Evolutionary conservation across 2,329 filamentous ascomycete genomes (phyloP).

Genomic region (Pseudogymnoascus pannorum): DNA sequence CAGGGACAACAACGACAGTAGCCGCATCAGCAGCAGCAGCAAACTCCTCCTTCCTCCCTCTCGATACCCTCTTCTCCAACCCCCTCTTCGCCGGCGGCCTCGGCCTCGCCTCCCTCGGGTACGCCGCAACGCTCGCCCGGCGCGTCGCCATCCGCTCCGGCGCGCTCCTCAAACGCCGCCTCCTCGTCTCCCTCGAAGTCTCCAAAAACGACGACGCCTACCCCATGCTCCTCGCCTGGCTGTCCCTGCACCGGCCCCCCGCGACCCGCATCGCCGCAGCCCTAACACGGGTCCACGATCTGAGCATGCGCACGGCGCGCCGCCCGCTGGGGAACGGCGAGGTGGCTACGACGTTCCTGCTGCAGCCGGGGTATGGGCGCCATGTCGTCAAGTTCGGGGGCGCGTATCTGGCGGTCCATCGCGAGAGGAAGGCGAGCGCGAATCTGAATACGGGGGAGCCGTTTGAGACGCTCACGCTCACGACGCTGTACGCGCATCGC

Average conservation of each 20-base stretch:
- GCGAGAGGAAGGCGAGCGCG: constrained; percentile 77
- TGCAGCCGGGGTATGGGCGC: constrained; percentile 84
- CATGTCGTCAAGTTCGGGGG: constrained; percentile 82
- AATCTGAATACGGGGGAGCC: constrained; percentile 78
- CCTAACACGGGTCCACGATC: constrained; percentile 53
- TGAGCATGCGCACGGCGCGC: constrained; percentile 50
- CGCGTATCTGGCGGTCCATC: constrained; percentile 79
- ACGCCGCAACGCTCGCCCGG: constrained; percentile 71
- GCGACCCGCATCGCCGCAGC: constrained; percentile 51
- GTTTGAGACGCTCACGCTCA: constrained; percentile 89
- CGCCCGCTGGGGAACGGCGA: constrained; percentile 59
- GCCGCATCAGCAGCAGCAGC: background rate
- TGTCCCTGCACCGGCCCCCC: constrained; percentile 70
- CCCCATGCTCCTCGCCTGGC: constrained; percentile 89
- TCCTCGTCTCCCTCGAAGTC: constrained; percentile 94
- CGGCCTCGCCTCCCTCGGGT: constrained; percentile 82
- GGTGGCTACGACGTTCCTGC: constrained; percentile 70
- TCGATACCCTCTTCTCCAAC: constrained; percentile 56
- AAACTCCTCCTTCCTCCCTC: constrained; percentile 25
- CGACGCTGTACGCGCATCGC: constrained; percentile 81
- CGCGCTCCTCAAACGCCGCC: constrained; percentile 69
- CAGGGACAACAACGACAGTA: background rate
- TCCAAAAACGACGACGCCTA: constrained; percentile 90
- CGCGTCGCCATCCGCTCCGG: constrained; percentile 66
- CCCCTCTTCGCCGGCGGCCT: constrained; percentile 67